Conservation (phyloP, 2,329 filamentous ascomycete species). For the Stagonosporopsis cucurbitacearum region DNA sequence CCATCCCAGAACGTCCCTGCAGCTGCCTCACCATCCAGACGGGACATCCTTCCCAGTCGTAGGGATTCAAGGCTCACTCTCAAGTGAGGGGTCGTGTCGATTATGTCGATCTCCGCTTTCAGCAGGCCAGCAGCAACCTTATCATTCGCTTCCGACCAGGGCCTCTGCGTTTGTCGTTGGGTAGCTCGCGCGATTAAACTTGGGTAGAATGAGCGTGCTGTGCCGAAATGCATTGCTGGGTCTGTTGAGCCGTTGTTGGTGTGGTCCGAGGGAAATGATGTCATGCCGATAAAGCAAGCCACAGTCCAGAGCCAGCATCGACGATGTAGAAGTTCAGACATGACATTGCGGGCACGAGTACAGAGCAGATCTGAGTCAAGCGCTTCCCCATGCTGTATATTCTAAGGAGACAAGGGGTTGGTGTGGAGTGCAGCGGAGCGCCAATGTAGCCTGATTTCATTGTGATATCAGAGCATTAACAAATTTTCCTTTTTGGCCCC, state of each 20-base stretch:
- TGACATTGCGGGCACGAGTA: not conserved
- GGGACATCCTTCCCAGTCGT: not conserved
- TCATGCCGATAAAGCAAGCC: slow-evolving; percentile 15
- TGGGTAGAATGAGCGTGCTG: slow-evolving; percentile 9
- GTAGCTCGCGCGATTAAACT: not conserved
- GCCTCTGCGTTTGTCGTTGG: not conserved
- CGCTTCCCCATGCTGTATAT: not conserved
- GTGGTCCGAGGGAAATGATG: slow-evolving; percentile 1
- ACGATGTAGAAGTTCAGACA: not conserved
- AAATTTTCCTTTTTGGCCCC: not conserved
- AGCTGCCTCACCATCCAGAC: not conserved
- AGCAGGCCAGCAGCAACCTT: slow-evolving; percentile 2
- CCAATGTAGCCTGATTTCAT: slow-evolving; percentile 4
- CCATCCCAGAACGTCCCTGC: not conserved
- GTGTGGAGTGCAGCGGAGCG: not conserved
- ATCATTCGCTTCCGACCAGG: not conserved
- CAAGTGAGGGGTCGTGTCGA: slow-evolving; percentile 11
- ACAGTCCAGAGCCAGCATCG: slow-evolving; percentile 2
- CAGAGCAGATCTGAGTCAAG: not conserved
- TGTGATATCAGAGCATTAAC: slow-evolving; percentile 11
- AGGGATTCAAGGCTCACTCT: slow-evolving; percentile 3
- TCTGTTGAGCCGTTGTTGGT: not conserved
- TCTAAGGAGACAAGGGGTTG: not conserved
- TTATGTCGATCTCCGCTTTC: slow-evolving; percentile 6
- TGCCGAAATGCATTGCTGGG: slow-evolving; percentile 1